Conservation (phyloP, 2,329 filamentous ascomycete species). For the Neonectria faginata region DNA sequence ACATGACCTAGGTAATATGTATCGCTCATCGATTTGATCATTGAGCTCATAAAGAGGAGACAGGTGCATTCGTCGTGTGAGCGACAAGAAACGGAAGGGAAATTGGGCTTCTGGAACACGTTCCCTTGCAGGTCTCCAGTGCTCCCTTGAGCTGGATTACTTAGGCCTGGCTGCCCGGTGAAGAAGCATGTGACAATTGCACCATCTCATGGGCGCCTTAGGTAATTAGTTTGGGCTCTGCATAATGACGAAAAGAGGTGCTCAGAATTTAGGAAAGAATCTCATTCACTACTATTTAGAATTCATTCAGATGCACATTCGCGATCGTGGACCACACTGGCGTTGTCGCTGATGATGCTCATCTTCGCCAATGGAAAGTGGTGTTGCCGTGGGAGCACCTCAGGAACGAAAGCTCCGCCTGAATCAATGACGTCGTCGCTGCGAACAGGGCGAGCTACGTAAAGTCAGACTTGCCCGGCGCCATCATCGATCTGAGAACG, state of each 20-base stretch:
- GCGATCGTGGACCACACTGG: background rate
- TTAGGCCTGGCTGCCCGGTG: too few relatives aligned
- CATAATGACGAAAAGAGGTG: background rate
- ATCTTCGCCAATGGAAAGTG: background rate
- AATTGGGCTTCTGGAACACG: too few relatives aligned
- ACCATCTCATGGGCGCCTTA: background rate
- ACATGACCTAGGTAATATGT: too few relatives aligned
- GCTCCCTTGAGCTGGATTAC: background rate
- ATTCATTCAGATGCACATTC: background rate
- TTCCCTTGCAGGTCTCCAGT: too few relatives aligned
- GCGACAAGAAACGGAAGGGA: too few relatives aligned
- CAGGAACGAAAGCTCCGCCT: constrained; percentile 16
- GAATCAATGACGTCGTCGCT: constrained; percentile 26
- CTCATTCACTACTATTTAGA: background rate
- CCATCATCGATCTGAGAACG: background rate
- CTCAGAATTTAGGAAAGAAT: background rate
- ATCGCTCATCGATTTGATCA: too few relatives aligned
- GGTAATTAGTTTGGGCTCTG: background rate
- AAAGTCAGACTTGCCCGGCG: constrained; percentile 7
- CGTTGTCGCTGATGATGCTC: background rate
- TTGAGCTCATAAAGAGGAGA: too few relatives aligned
- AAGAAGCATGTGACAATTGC: background rate
- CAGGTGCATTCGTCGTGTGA: too few relatives aligned
- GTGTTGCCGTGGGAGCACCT: background rate
- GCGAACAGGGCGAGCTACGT: background rate